Evolutionary conservation across 192 early-diverging fungal species (phyloP).

Genomic region (Backusella morwellensis): DNA sequence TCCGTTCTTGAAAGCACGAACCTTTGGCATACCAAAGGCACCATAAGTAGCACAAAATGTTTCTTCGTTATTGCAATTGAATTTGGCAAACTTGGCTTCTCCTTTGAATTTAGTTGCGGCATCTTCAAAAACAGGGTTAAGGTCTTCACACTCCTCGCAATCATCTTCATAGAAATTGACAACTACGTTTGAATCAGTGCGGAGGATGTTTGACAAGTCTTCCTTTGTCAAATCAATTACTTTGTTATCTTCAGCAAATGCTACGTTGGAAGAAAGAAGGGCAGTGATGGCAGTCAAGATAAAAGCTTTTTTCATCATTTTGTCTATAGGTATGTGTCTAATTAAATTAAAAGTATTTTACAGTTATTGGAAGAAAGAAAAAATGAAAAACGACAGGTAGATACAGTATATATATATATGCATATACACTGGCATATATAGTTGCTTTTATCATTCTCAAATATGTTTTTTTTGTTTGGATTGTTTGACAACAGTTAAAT

Average conservation of each 20-base stretch:
- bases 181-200: background rate
- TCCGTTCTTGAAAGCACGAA: constrained; percentile 84
- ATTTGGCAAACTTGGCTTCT: constrained; percentile 82
- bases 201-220: background rate
- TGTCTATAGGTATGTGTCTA: background rate
- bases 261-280: background rate
- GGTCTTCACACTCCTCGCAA: background rate
- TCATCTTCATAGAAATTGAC: background rate
- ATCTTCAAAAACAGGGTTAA: constrained; percentile 80
- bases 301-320: constrained; percentile 1
- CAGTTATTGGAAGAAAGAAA: background rate
- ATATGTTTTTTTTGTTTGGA: background rate
- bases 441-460: background rate
- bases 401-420: background rate
- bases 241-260: background rate
- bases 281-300: background rate
- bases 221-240: background rate
- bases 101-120: constrained; percentile 77
- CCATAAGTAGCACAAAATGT: constrained; percentile 76
- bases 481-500: background rate
- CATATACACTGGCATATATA: background rate
- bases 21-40: constrained; percentile 84
- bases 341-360: background rate
- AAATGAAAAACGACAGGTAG: background rate
- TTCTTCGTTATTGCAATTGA: constrained; percentile 87